Evolutionary conservation across 139 green algal species (phyloP).

Genomic region (Picochlorum sp.): DNA sequence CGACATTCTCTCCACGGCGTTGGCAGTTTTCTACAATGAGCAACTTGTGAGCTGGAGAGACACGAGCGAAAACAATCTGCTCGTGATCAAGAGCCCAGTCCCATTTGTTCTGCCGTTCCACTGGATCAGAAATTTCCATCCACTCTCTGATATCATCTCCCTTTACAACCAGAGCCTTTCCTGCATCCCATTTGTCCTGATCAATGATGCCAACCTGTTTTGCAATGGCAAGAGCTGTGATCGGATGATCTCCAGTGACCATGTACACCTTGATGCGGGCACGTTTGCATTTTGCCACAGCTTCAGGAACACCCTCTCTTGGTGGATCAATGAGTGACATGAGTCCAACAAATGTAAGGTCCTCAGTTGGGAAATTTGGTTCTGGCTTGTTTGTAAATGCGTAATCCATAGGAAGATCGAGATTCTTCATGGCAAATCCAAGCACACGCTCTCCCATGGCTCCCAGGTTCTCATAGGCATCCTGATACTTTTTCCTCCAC

Average conservation of each 20-base stretch:
- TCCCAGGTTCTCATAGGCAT: constrained; percentile 52
- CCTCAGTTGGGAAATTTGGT: constrained; percentile 53
- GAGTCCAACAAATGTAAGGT: constrained; percentile 67
- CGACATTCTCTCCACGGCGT: constrained; percentile 46
- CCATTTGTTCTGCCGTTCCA: constrained; percentile 48
- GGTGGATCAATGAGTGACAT: constrained; percentile 80
- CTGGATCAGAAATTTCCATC: constrained; percentile 46
- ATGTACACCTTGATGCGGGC: constrained; percentile 82
- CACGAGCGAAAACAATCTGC: constrained; percentile 64
- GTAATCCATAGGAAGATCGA: constrained; percentile 36
- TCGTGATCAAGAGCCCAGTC: constrained; percentile 55
- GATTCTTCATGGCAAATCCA: constrained; percentile 55
- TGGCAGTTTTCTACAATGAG: constrained; percentile 62
- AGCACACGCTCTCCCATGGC: constrained; percentile 65
- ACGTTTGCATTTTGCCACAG: constrained; percentile 62
- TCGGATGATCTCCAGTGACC: constrained; percentile 78
- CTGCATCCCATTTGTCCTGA: constrained; percentile 39
- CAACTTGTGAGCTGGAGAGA: constrained; percentile 77
- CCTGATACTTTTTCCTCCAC: constrained; percentile 20
- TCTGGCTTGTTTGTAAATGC: constrained; percentile 51
- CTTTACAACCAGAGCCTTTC: constrained; percentile 50
- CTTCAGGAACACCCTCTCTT: constrained; percentile 53
- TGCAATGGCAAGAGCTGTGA: constrained; percentile 60
- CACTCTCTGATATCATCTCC: constrained; percentile 63
- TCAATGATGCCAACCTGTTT: constrained; percentile 78